A percentile compares a stretch with the other conserved stretches of the same genome.
Evolutionary conservation across 2,329 filamentous ascomycete genomes (phyloP).

Genomic region (Lasiodiplodia sp.): DNA sequence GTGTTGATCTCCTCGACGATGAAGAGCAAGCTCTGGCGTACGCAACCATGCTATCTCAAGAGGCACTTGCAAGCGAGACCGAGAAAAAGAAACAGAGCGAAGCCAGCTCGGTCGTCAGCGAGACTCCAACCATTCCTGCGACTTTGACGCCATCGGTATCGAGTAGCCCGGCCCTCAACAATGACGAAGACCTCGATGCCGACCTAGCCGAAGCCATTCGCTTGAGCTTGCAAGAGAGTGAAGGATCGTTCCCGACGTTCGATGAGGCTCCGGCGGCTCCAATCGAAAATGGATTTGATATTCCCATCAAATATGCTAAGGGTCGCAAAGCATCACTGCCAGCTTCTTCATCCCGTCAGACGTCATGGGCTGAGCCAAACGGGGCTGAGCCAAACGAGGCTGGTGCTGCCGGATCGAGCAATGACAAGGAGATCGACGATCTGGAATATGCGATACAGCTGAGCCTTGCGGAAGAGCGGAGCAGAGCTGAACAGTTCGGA

Average conservation of each 20-base stretch:
- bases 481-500: constrained; percentile 44
- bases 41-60: constrained; percentile 68
- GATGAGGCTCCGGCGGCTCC: constrained; percentile 24
- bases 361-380: constrained; percentile 35
- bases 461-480: constrained; percentile 67
- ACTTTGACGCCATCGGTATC: constrained; percentile 43
- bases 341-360: constrained; percentile 32
- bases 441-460: constrained; percentile 68
- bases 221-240: constrained; percentile 49
- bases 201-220: constrained; percentile 70
- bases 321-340: constrained; percentile 34
- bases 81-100: constrained; percentile 55
- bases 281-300: constrained; percentile 43
- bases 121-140: constrained; percentile 35
- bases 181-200: constrained; percentile 60
- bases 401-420: constrained; percentile 49
- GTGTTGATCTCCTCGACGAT: constrained; percentile 73
- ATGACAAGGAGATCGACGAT: constrained; percentile 59
- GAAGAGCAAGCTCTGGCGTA: constrained; percentile 71
- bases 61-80: constrained; percentile 59
- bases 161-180: constrained; percentile 41
- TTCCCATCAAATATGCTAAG: constrained; percentile 56
- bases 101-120: constrained; percentile 44
- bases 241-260: constrained; percentile 29
- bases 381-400: constrained; percentile 39